Conservation (phyloP, 164 flowering plant species). For the Dillenia turbinata region DNA sequence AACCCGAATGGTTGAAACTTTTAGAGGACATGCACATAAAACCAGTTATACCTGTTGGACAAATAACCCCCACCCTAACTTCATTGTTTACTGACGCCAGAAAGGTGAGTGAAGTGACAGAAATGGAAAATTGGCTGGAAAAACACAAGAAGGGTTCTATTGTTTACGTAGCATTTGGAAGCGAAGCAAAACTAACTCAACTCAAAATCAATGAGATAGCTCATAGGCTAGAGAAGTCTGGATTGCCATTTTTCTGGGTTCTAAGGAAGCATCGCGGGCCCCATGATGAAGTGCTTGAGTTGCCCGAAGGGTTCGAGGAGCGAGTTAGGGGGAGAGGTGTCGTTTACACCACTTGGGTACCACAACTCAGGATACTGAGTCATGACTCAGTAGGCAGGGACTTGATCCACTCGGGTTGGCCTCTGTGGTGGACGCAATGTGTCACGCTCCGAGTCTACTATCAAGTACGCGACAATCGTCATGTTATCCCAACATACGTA, state of each 20-base stretch:
- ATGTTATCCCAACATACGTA: no score
- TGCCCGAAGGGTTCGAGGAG: conserved; percentile 35
- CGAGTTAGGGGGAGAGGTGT: conserved; percentile 19
- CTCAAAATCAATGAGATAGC: conserved; percentile 23
- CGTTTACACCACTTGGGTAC: conserved; percentile 37
- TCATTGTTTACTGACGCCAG: not conserved
- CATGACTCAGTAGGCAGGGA: conserved; percentile 39
- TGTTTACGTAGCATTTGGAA: conserved; percentile 29
- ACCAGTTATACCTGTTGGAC: conserved; percentile 22
- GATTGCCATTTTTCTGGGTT: conserved; percentile 41
- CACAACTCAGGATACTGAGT: conserved; percentile 30
- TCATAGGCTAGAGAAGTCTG: conserved; percentile 26
- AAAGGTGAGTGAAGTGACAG: conserved; percentile 6
- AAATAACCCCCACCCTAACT: conserved; percentile 7
- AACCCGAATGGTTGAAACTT: conserved; percentile 20
- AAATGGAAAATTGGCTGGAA: conserved; percentile 19
- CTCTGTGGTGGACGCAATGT: conserved; percentile 25
- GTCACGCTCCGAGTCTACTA: no score
- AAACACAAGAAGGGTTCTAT: conserved; percentile 12
- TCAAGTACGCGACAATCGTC: no score
- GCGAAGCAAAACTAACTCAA: conserved; percentile 18
- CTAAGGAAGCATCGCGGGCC: conserved; percentile 12
- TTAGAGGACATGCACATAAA: conserved; percentile 11
- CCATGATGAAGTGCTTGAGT: not conserved
- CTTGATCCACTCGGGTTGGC: conserved; percentile 45